These are phyloP conservation scores for Pseudocercospora fijiensis DNA, from an alignment of 2,329 filamentous ascomycete species.

Conservation along the genomic window DNA sequence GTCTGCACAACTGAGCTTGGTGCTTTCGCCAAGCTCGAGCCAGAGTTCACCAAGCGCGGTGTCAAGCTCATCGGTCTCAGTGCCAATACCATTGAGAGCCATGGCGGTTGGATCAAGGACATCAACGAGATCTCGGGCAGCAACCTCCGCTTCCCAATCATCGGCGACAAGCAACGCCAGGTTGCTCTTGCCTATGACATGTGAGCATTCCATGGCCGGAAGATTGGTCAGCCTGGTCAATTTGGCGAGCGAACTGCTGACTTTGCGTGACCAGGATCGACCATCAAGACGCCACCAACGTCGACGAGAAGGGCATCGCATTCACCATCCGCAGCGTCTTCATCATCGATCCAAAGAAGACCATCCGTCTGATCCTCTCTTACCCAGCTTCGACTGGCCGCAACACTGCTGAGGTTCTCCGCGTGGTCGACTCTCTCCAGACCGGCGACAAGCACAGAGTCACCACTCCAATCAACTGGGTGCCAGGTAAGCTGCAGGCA, in stretches of 20 bases:
- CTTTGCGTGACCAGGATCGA: slow-evolving; percentile 43
- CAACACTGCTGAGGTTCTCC: slow-evolving; percentile 55
- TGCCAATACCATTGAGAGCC: slow-evolving; percentile 53
- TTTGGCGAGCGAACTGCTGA: slow-evolving; percentile 9
- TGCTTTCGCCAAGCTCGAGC: slow-evolving; percentile 63
- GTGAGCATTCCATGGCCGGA: slow-evolving; percentile 36
- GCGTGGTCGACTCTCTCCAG: slow-evolving; percentile 54
- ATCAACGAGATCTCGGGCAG: slow-evolving; percentile 53
- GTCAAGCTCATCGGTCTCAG: slow-evolving; percentile 62
- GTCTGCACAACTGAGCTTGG: slow-evolving; percentile 64
- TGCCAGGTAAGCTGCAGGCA: slow-evolving; percentile 42
- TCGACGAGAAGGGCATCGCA: slow-evolving; percentile 57
- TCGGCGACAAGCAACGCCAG: slow-evolving; percentile 54
- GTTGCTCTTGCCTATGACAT: slow-evolving; percentile 55
- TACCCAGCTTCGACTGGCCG: slow-evolving; percentile 63
- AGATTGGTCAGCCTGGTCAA: slow-evolving; percentile 5
- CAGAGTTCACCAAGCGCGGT: slow-evolving; percentile 61
- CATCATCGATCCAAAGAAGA: slow-evolving; percentile 65
- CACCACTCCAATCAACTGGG: slow-evolving; percentile 63
- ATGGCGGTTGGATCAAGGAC: slow-evolving; percentile 54
- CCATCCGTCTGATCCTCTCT: slow-evolving; percentile 59
- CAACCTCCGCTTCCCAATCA: slow-evolving; percentile 53
- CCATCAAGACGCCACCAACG: slow-evolving; percentile 58
- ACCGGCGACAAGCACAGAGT: slow-evolving; percentile 60
- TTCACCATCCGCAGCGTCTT: slow-evolving; percentile 67